phyloP scores from a whole-genome alignment of 192 early-diverging fungal species.

The Podochytrium sp. region DNA sequence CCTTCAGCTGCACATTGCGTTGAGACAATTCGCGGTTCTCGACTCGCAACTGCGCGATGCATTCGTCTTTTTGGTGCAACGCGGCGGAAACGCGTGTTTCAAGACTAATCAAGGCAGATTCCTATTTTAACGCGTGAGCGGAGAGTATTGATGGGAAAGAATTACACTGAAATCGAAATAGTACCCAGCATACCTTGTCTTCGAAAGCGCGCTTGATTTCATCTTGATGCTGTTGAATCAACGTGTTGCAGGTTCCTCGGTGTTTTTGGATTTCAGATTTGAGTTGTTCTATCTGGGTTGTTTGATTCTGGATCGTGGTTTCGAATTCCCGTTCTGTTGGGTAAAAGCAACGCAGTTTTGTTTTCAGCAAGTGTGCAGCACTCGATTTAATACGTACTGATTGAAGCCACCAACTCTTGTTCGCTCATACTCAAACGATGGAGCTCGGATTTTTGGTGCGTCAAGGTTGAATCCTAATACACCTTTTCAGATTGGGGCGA shows the following conservation, averaged over 20 bases:
- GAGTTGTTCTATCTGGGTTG: conserved; percentile 21
- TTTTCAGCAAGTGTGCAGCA: not conserved
- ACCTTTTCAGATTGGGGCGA: not conserved
- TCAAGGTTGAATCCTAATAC: conserved; percentile 44
- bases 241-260: not conserved
- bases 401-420: conserved; percentile 33
- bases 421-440: conserved; percentile 50
- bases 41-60: conserved; percentile 36
- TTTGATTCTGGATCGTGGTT: conserved; percentile 35
- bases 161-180: not conserved
- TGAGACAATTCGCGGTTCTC: conserved; percentile 49
- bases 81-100: conserved; percentile 51
- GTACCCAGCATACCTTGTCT: conserved; percentile 49
- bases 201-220: conserved; percentile 34
- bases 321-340: conserved; percentile 39
- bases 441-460: conserved; percentile 52
- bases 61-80: conserved; percentile 48
- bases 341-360: conserved; percentile 8
- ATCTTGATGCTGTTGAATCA: conserved; percentile 26
- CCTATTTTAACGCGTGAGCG: conserved; percentile 34
- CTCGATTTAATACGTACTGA: conserved; percentile 28
- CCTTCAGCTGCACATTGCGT: conserved; percentile 45
- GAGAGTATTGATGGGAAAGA: not conserved
- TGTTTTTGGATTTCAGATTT: conserved; percentile 30
- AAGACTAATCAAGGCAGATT: conserved; percentile 42